phyloP scores from a whole-genome alignment of 306 rosid species.

The Gynostemma pentaphyllum region DNA sequence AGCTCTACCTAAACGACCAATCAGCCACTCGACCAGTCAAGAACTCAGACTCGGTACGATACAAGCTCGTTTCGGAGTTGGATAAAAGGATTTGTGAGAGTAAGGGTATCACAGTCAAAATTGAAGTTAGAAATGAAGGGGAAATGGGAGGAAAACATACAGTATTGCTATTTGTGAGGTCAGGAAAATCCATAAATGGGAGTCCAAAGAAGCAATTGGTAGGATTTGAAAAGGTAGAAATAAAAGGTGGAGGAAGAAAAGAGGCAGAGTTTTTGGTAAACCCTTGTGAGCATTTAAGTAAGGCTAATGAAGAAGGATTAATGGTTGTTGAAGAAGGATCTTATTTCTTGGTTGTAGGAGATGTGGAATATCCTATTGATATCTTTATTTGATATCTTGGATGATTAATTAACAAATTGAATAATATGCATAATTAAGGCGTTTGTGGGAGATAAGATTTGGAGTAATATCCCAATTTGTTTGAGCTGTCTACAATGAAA shows the following conservation, averaged over 20 bases:
- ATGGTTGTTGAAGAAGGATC: slow-evolving; percentile 75
- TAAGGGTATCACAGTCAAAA: slow-evolving; percentile 30
- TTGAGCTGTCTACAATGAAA: background rate
- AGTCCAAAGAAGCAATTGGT: slow-evolving; percentile 56
- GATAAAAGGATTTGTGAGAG: slow-evolving; percentile 38
- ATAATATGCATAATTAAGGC: background rate
- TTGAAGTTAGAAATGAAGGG: slow-evolving; percentile 52
- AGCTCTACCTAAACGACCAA: slow-evolving; percentile 48
- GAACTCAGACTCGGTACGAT: slow-evolving; percentile 30
- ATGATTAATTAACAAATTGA: background rate
- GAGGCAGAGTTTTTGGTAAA: slow-evolving; percentile 44
- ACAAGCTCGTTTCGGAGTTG: slow-evolving; percentile 49
- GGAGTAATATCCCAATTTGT: background rate
- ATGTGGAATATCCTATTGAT: slow-evolving; percentile 52
- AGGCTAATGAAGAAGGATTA: slow-evolving; percentile 60
- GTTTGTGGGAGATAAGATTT: background rate
- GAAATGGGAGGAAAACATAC: slow-evolving; percentile 72
- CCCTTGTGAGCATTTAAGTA: slow-evolving; percentile 72
- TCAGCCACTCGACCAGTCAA: slow-evolving; percentile 22
- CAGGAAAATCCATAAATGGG: slow-evolving; percentile 22
- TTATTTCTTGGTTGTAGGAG: slow-evolving; percentile 53
- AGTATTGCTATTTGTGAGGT: slow-evolving; percentile 45
- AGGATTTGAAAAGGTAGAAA: slow-evolving; percentile 47
- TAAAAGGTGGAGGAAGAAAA: slow-evolving; percentile 46
- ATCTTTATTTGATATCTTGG: slow-evolving; percentile 29